Base-by-base conservation (phyloP, 768 basidiomycete species). In the Flagelloscypha sp. region DNA sequence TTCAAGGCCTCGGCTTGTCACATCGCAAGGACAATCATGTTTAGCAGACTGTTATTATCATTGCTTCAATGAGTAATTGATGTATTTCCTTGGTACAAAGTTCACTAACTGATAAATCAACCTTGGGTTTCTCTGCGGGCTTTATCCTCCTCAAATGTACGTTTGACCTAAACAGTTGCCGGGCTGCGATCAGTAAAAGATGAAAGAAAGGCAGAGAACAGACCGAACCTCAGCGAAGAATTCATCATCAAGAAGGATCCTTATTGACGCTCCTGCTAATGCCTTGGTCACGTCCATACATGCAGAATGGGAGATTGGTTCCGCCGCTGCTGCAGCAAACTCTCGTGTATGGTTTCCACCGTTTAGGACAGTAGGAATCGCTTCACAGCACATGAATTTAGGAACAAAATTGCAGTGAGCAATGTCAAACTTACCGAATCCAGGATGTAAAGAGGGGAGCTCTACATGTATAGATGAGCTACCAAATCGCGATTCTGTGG, bases 311-410 rank as follows among this genome's bases (percentile, higher is more conserved):
- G 84, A 74, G 19, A 58, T 61, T 3, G 61, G 52, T 0, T 74
- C 79, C 0, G 72, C 65, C 0, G 84, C 84, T 0, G 83, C 61
- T 13, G 70, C 56, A n/a, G 72, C 58, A 50, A 89, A 89, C 9
- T 61, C 76, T 2, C 57, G 59, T 0, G 87, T 88, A 46, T 89
- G 87, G 48, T 88, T 88, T 6, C 84, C 84, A 8, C 84, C 86
- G 43, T 76, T 66, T 0, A 60, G 52, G 15, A 74, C 62, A 0
- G 81, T 85, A 3, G 86, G 87, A 27, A 89, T 89, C 7, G 82
- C 85, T 86, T n/a, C n/a, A n/a, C n/a, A n/a, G n/a, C n/a, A n/a
- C n/a, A n/a, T n/a, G n/a, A n/a, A n/a, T n/a, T n/a, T n/a, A n/a
- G n/a, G n/a, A n/a, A n/a, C n/a, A n/a, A n/a, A n/a, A n/a, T n/a